Evolutionary conservation across 805 yeast genomes (phyloP).

Genomic region (Lipomyces yamadae): DNA sequence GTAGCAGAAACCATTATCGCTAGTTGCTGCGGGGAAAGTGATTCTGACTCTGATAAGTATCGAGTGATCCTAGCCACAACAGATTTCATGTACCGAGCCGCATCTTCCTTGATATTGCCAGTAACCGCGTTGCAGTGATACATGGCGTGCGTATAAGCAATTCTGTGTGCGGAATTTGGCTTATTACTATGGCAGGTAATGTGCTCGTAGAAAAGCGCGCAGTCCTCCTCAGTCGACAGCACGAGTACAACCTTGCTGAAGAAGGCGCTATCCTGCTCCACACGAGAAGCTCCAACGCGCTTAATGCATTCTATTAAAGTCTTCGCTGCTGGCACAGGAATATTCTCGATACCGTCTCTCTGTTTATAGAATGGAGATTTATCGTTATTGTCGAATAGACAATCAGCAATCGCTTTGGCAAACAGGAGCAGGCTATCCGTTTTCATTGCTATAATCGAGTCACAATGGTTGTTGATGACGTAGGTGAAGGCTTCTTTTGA

Average conservation of each 20-base stretch:
- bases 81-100: constrained; percentile 5
- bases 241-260: constrained; percentile 38
- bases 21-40: constrained; percentile 3
- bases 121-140: not conserved
- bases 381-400: not conserved
- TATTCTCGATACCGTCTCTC: not conserved
- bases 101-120: not conserved
- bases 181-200: not conserved
- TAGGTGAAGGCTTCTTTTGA: not conserved
- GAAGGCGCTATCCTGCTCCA: constrained; percentile 8
- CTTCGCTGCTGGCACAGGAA: not conserved
- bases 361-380: not conserved
- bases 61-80: constrained; percentile 15
- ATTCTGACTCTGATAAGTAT: constrained; percentile 19
- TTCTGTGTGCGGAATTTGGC: not conserved
- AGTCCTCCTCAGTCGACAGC: constrained; percentile 7
- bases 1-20: not conserved
- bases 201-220: not conserved
- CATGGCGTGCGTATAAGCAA: not conserved
- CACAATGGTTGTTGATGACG: not conserved
- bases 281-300: not conserved
- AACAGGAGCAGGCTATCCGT: not conserved
- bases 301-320: not conserved
- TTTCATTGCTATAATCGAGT: not conserved
- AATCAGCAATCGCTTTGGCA: not conserved